Evolutionary conservation across 106 monocot genomes (phyloP), one percentile per base, ranked within the genome.

Genomic region (Allium fistulosum): DNA sequence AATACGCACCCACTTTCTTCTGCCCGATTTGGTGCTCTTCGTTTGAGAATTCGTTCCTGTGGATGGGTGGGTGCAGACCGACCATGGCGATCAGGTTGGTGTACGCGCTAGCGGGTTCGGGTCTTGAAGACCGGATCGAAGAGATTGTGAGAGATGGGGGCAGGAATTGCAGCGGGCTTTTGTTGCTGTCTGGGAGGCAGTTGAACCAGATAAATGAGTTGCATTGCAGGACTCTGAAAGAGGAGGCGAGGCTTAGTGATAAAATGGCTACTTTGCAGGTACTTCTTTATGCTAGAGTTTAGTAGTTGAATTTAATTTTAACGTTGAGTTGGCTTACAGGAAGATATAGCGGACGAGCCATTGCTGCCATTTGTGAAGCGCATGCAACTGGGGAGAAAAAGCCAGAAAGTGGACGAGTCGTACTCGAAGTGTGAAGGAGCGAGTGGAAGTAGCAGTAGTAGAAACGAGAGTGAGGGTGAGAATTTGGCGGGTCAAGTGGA

Each of bases 41-140:
- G 48, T 83, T 83, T 51, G 87, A 87, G 65, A 74, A 61, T 62
- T 75, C 74, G 45, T 56, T 77, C 65, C 59, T 87, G 26, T 87
- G 77, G 80, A 28, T 83, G 46, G 82, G 73, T 28, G 87, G 87
- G 53, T 87, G 87, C 77, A 79, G 82, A 10, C 83, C 87, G 2
- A 55, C 87, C 47, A 70, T 87, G 67, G 46, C 56, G 64, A 79
- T 84, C 65, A 84, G 81, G 27, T 80, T 88, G 46, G 49, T 88
- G 46, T 84, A 81, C 75, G 53, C 72, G 11, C 69, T 84, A 51
- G 26, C 75, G 22, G 76, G 78, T 57, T 56, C 17, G 4, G 75
- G 64, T 27, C 59, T 84, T 28, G 81, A 88, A 51, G 67, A 49
- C 6, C 72, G 71, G 12, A 46, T 84, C 26, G 55, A 76, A 7